Base-by-base conservation (phyloP, 2,329 filamentous ascomycete genomes). In the Penicillium janthinellum region DNA sequence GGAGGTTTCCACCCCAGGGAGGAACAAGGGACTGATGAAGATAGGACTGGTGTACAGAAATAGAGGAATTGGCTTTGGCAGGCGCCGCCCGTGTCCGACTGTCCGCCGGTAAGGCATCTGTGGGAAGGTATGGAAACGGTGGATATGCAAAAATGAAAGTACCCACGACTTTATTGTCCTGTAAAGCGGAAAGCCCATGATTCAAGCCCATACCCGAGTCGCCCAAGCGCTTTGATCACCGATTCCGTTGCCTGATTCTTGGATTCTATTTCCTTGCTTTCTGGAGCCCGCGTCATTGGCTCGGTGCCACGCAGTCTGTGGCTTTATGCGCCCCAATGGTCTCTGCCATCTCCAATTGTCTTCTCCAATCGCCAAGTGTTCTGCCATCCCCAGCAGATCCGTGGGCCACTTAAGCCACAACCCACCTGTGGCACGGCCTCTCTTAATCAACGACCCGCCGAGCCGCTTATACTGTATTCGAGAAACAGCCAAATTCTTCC, bases 331-430 rank as follows among this genome's bases (percentile, higher is more conserved):
- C 48, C 17, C 31, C 4, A 35, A 20, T 50, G n/a, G 14, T 35
- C 20, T 31, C 31, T 25, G 10, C 48, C 14, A 38, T 50, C 28
- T 49, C 31, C 31, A 35, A 39, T 31, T 53, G 25, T 20, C 49
- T 37, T 39, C 35, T 31, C 49, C 35, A 41, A 52, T 42, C 31
- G n/a, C 49, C 39, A 35, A 25, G 28, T 28, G 22, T 28, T 4
- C 22, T 41, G 31, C 10, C 39, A 5, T 34, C 52, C 28, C 41
- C 28, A 37, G 52, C 25, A 28, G 25, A 58, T 57, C 47, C 47
- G 55, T 52, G 39, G 49, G 39, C 56, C 35, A 34, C 42, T 56
- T 48, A 53, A 58, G 56, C 56, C 50, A 54, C 56, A 54, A 58
- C 42, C 48, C 48, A 35, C 28, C 34, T 44, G 54, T 58, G 48